These are phyloP conservation scores for Ashbya aceris DNA, from an alignment of 1,139 yeast species.

Conservation along the genomic window DNA sequence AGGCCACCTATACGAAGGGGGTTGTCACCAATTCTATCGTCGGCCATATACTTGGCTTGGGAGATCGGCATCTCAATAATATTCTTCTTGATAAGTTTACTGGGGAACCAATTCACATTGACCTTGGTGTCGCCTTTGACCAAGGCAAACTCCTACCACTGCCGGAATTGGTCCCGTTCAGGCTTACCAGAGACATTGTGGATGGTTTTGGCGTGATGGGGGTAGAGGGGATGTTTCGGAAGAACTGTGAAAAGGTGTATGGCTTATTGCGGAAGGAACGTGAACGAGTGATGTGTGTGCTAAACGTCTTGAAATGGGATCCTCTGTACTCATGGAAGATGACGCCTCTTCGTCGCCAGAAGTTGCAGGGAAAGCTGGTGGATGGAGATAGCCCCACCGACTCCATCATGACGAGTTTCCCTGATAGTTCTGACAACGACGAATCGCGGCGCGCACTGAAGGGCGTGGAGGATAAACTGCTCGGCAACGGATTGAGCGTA, in stretches of 20 bases:
- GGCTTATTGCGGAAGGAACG: slow-evolving; percentile 55
- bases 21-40: slow-evolving; percentile 79
- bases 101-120: slow-evolving; percentile 95
- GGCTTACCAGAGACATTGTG: slow-evolving; percentile 81
- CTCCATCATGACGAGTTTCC: slow-evolving; percentile 8
- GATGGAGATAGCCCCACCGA: slow-evolving; percentile 17
- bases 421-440: slow-evolving; percentile 35
- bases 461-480: slow-evolving; percentile 61
- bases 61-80: slow-evolving; percentile 92
- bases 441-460: slow-evolving; percentile 67
- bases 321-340: slow-evolving; percentile 88
- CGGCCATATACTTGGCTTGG: slow-evolving; percentile 82
- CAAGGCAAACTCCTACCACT: slow-evolving; percentile 75
- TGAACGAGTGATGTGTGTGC: slow-evolving; percentile 66
- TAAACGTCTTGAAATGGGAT: slow-evolving; percentile 84
- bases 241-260: slow-evolving; percentile 67
- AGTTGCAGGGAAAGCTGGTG: slow-evolving; percentile 35
- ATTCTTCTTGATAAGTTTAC: slow-evolving; percentile 65
- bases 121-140: slow-evolving; percentile 92
- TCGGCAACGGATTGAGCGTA: slow-evolving; percentile 57
- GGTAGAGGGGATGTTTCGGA: slow-evolving; percentile 62
- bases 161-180: slow-evolving; percentile 90
- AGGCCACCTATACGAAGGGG: slow-evolving; percentile 64
- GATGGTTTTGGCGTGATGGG: slow-evolving; percentile 91
- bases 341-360: slow-evolving; percentile 56